Base-by-base conservation (phyloP, 192 early-diverging fungal genomes). In the Chytriomyces sp. region DNA sequence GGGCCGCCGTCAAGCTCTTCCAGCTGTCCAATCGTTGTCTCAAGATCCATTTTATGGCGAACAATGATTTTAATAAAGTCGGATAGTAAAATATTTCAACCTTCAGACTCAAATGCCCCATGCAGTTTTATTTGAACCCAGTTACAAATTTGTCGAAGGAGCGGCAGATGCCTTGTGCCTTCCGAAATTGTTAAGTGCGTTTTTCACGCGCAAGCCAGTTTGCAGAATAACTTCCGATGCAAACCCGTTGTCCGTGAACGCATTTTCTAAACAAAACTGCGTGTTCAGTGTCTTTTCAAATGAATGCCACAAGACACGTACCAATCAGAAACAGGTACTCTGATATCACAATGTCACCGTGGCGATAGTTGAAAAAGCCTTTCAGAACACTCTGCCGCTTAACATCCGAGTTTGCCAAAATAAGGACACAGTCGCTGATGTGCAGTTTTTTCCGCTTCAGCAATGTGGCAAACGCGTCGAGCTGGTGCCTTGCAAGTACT, bases 141-240 rank as follows among this genome's bases (percentile, higher is more conserved):
- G 35, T 35, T 35, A 35, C 35, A 2, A 35, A 4, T 35, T 35
- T 35, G 35, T 35, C 35, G 35, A 35, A 35, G 35, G 35, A 35
- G 35, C 35, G 35, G 35, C 35, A 35, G 53, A 13, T 57, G 53
- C 53, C 20, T 57, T 57, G 16, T n/a, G 13, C 13, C 46, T 16
- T 44, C 26, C 68, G 20, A 20, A 69, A 13, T 45, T 46, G 48
- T 63, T 73, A 5, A 73, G 49, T 2, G 72, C 72, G 28, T 73
- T 35, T 35, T 73, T 73, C 23, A 73, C 61, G 4, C 72, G 60
- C 7, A 73, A 28, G 0, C 72, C 72, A 63, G 49, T 74, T 9
- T 73, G 72, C 43, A 73, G 49, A 10, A 73, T 46, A 45, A 73
- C 61, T 46, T 73, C 72, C 7, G 60, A 63, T 7, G 72, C 72